These are phyloP conservation scores for Umbilicus rupestris DNA, from an alignment of 164 flowering plant genomes.

Conservation along the genomic window DNA sequence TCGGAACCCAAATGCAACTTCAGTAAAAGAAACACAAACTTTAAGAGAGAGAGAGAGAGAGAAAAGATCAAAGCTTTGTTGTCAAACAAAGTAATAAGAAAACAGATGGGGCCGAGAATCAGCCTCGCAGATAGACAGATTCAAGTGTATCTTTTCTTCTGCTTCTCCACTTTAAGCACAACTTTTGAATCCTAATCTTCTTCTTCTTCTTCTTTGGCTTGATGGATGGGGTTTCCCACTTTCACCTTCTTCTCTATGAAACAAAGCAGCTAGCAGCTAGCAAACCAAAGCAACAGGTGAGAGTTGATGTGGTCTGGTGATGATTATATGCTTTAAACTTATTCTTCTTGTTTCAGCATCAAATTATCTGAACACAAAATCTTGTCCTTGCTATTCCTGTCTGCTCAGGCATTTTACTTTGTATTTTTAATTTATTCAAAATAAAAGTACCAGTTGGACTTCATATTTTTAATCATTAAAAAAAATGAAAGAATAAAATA, in stretches of 20 bases:
- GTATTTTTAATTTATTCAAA: background rate
- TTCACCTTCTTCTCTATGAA: background rate
- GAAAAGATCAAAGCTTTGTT: slow-evolving; percentile 32
- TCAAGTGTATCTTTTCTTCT: background rate
- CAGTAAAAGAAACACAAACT: background rate
- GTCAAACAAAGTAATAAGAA: slow-evolving; percentile 20
- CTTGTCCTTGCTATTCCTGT: background rate
- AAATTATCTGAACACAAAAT: background rate
- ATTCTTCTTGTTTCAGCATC: background rate
- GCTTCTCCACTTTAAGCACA: background rate
- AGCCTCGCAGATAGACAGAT: background rate
- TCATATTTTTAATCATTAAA: background rate
- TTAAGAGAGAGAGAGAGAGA: slow-evolving; percentile 5
- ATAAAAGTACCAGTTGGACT: no score
- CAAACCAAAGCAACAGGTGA: background rate
- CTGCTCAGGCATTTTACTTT: background rate
- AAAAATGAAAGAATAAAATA: background rate
- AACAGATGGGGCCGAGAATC: slow-evolving; percentile 15
- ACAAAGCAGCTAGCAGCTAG: background rate
- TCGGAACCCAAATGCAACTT: slow-evolving; percentile 4
- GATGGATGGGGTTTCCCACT: background rate
- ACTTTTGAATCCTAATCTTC: background rate
- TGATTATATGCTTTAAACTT: background rate
- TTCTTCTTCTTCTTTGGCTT: background rate
- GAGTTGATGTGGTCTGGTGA: no score